A percentile compares a stretch with the other conserved stretches of the same genome.
phyloP scores from a whole-genome alignment of 2,329 filamentous ascomycete genomes.

The Botrytis hyacinthi region DNA sequence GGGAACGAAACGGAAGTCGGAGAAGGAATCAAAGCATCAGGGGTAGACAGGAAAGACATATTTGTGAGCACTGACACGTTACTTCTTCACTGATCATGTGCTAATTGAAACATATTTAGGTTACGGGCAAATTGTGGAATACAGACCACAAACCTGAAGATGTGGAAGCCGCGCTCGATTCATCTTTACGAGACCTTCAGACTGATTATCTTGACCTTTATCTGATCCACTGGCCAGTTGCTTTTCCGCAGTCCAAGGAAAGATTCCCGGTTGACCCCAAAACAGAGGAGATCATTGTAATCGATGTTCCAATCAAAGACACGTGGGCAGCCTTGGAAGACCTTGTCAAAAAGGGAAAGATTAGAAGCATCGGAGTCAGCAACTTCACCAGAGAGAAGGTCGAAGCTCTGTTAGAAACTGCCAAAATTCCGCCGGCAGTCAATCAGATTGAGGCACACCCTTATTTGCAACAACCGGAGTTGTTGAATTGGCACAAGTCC shows the following conservation, averaged over 20 bases:
- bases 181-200: constrained; percentile 70
- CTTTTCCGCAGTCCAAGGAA: constrained; percentile 38
- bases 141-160: constrained; percentile 72
- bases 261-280: constrained; percentile 26
- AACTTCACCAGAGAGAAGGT: constrained; percentile 49
- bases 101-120: constrained; percentile 43
- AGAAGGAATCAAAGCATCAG: constrained; percentile 66
- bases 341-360: constrained; percentile 42
- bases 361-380: constrained; percentile 50
- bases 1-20: constrained; percentile 83
- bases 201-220: constrained; percentile 80
- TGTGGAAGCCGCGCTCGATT: constrained; percentile 64
- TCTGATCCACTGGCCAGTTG: constrained; percentile 80
- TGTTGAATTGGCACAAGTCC: constrained; percentile 55
- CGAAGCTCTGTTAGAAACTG: constrained; percentile 47
- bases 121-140: constrained; percentile 68
- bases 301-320: constrained; percentile 37
- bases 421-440: constrained; percentile 56
- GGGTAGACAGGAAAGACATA: constrained; percentile 61
- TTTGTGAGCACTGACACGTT: constrained; percentile 42
- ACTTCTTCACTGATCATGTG: background rate
- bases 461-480: constrained; percentile 59
- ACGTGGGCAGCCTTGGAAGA: constrained; percentile 44
- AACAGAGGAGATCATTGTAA: constrained; percentile 24
- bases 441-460: constrained; percentile 72